These are phyloP conservation scores for Selaginella moellendorffii DNA, from an alignment of 75 land plant species.

Conservation along the genomic window DNA sequence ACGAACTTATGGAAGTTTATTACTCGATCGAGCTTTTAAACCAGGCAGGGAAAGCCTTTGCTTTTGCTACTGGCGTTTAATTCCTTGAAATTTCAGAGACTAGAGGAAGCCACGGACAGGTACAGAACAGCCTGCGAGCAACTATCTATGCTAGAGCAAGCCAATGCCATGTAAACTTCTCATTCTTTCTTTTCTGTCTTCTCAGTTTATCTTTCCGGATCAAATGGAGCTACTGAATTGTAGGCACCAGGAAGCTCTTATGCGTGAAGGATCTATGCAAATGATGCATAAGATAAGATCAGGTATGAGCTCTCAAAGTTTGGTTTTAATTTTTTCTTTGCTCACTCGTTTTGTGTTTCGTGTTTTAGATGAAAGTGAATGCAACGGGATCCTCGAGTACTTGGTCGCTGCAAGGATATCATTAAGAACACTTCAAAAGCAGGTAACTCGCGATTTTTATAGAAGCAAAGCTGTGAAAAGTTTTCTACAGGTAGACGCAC, in stretches of 20 bases:
- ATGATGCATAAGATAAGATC: neutral
- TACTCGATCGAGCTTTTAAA: constrained; percentile 1
- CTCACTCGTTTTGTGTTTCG: no score
- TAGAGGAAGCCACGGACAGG: constrained; percentile 1
- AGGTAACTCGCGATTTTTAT: no score
- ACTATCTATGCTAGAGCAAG: constrained; percentile 6
- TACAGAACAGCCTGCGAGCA: neutral
- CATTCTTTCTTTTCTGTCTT: no score
- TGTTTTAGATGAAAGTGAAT: constrained; percentile 7
- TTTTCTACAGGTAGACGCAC: constrained; percentile 10
- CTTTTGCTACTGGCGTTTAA: no score
- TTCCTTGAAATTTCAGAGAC: no score
- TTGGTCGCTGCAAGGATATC: constrained; percentile 7
- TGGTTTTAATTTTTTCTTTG: no score
- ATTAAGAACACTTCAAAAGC: constrained; percentile 1
- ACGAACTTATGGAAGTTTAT: constrained; percentile 12
- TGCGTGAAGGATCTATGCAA: neutral
- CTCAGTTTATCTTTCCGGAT: no score
- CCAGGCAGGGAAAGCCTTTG: no score
- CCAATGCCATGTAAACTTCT: constrained; percentile 5
- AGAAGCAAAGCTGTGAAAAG: neutral
- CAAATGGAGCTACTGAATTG: no score
- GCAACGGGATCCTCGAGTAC: constrained; percentile 7
- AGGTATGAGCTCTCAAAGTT: neutral
- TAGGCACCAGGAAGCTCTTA: neutral